Percentiles rank a stretch among this genome's conserved stretches.
Conservation (phyloP, 2,329 filamentous ascomycete species). For the Plenodomus biglobosus region DNA sequence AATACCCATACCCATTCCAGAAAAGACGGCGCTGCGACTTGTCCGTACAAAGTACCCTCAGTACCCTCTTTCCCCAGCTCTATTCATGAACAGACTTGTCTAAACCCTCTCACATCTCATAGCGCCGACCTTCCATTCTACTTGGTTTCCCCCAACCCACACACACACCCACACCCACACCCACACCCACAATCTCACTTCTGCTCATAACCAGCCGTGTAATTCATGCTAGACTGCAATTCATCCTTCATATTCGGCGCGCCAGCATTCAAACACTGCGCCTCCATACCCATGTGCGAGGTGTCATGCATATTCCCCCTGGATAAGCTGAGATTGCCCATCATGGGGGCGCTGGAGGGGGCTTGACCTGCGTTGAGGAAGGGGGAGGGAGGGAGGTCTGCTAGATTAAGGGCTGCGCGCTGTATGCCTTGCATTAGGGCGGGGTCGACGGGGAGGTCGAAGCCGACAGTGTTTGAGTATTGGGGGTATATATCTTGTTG, state of each 20-base stretch:
- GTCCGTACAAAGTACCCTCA: too few species aligned
- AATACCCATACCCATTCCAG: too few species aligned
- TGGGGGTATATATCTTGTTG: constrained; percentile 31
- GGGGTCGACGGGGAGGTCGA: constrained; percentile 61
- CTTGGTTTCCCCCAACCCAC: too few species aligned
- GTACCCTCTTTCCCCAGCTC: too few species aligned
- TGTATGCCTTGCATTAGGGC: constrained; percentile 57
- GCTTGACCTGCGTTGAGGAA: constrained; percentile 32
- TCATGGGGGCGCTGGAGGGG: constrained; percentile 9
- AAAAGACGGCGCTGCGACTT: too few species aligned
- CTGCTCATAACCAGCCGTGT: constrained; percentile 11
- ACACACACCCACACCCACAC: too few species aligned
- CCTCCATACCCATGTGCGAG: constrained; percentile 1
- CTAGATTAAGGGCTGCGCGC: constrained; percentile 13
- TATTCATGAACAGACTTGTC: too few species aligned
- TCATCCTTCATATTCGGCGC: constrained; percentile 7
- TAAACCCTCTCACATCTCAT: too few species aligned
- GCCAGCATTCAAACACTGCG: too few species aligned
- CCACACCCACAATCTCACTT: too few species aligned
- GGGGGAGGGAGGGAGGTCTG: constrained; percentile 39
- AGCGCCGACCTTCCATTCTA: too few species aligned
- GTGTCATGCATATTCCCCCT: constrained; percentile 4
- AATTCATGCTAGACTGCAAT: constrained; percentile 23
- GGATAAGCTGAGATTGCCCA: constrained; percentile 13
- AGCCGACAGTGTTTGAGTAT: constrained; percentile 46